Conservation (phyloP, 208 protist genomes). For the Trypanosoma melophagium region DNA sequence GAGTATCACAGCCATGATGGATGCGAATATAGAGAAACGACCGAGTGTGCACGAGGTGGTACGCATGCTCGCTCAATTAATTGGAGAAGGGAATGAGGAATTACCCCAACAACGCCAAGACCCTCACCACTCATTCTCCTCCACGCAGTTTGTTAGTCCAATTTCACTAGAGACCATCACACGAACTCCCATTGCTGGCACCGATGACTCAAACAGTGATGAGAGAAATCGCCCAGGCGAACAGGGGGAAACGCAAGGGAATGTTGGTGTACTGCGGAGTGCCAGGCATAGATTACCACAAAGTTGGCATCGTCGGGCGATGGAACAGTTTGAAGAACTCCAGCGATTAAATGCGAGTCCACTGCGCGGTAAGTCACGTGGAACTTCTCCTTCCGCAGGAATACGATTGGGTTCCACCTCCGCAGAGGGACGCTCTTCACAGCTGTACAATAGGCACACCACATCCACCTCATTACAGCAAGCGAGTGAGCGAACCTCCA, state of each 20-base stretch:
- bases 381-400: neutral
- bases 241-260: neutral
- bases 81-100: neutral
- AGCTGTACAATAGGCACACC: too few relatives aligned
- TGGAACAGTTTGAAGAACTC: conserved; percentile 69
- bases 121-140: too few relatives aligned
- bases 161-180: neutral
- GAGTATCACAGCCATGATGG: conserved; percentile 61
- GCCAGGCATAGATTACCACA: conserved; percentile 21
- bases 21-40: conserved; percentile 31
- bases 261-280: neutral
- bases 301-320: conserved; percentile 50
- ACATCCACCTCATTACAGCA: too few relatives aligned
- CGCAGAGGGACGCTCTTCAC: too few relatives aligned
- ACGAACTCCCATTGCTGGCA: neutral
- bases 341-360: conserved; percentile 57
- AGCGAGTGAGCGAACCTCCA: too few relatives aligned
- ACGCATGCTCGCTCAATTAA: conserved; percentile 14
- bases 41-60: conserved; percentile 42
- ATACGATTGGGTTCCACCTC: too few relatives aligned
- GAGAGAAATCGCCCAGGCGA: neutral
- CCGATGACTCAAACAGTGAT: conserved; percentile 1
- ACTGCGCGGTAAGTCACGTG: conserved; percentile 4
- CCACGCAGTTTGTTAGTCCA: neutral
- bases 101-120: neutral